These are phyloP conservation scores for Prunella vulgaris DNA, from an alignment of 257 asterid genomes.

Conservation along the genomic window DNA sequence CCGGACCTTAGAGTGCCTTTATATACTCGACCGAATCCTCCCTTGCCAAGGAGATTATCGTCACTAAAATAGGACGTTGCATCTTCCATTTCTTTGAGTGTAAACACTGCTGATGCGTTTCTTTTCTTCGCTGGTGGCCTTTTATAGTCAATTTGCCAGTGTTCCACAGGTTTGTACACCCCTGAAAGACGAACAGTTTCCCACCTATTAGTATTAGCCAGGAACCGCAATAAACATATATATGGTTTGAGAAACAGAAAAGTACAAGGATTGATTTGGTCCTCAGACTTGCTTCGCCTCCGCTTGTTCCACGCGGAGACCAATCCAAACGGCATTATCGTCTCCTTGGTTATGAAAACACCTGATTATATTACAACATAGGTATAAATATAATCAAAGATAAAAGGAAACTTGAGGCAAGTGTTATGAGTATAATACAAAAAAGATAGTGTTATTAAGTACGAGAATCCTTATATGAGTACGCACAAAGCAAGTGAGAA, in stretches of 20 bases:
- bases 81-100: conserved; percentile 80
- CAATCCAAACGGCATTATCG: conserved; percentile 76
- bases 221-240: neutral
- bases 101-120: conserved; percentile 75
- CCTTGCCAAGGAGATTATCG: conserved; percentile 85
- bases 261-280: conserved; percentile 67
- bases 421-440: neutral
- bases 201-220: neutral
- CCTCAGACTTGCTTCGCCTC: conserved; percentile 90
- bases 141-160: conserved; percentile 65
- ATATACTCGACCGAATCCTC: conserved; percentile 92
- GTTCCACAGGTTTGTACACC: conserved; percentile 77
- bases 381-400: neutral
- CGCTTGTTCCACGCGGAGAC: conserved; percentile 98
- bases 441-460: conserved; percentile 20
- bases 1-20: conserved; percentile 83
- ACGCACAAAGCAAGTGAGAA: conserved; percentile 57
- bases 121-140: conserved; percentile 66
- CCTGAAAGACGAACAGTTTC: conserved; percentile 41
- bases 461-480: conserved; percentile 63
- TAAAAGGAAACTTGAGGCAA: neutral
- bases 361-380: neutral
- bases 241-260: neutral
- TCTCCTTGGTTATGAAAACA: conserved; percentile 16
- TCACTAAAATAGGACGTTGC: conserved; percentile 75